Conservation (phyloP, 192 early-diverging fungal species). For the Coemansia sp. region DNA sequence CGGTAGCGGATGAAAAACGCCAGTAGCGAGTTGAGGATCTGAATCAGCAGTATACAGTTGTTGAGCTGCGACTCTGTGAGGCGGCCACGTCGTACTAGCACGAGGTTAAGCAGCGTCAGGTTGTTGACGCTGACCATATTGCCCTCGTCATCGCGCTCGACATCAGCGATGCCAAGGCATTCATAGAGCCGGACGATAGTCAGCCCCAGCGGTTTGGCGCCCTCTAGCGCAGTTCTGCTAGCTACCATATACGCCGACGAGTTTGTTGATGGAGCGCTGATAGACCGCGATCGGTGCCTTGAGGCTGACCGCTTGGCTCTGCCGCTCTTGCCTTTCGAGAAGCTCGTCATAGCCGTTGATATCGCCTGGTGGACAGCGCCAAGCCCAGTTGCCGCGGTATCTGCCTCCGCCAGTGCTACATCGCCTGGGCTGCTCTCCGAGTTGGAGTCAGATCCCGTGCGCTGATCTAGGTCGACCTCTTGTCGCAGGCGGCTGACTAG, state of each 20-base stretch:
- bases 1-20: conserved; percentile 85
- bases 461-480: conserved; percentile 10
- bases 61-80: conserved; percentile 69
- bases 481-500: conserved; percentile 19
- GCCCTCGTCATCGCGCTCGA: conserved; percentile 39
- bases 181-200: conserved; percentile 38
- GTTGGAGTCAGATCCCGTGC: conserved; percentile 14
- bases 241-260: conserved; percentile 36
- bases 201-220: conserved; percentile 32
- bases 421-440: neutral
- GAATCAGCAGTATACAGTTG: conserved; percentile 66
- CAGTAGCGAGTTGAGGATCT: conserved; percentile 65
- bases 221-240: conserved; percentile 42
- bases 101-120: conserved; percentile 89
- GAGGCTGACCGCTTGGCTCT: neutral
- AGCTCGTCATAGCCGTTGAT: conserved; percentile 49
- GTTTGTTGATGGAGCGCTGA: conserved; percentile 1
- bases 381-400: neutral
- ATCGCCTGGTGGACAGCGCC: conserved; percentile 19
- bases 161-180: conserved; percentile 20
- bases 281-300: conserved; percentile 8
- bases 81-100: conserved; percentile 79
- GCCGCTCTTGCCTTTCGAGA: conserved; percentile 37
- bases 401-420: neutral
- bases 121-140: conserved; percentile 76